Base-by-base conservation (phyloP, 1,284 basidiomycete genomes). In the Trametes sp. region DNA sequence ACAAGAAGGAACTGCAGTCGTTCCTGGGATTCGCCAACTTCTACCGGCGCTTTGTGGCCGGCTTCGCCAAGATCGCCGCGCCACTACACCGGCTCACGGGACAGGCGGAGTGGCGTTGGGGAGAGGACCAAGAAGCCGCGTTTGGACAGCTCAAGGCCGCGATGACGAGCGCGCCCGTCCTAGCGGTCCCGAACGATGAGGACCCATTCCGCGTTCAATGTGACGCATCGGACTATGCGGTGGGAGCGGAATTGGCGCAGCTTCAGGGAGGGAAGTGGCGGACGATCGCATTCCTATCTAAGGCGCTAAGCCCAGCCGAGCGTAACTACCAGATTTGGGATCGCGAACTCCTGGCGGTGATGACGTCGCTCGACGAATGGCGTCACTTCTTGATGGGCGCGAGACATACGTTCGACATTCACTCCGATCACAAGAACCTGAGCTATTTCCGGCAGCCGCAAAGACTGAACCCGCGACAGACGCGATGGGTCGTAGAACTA, bases 361-460 rank as follows among this genome's bases (percentile, higher is more conserved):
- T 77, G 14, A 24, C 59, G 11, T 59, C 70, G 0, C 62, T 78
- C 13, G 61, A 72, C 16, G 57, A 69, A 31, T 81, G 75, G 76
- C 54, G 75, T n/a, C 71, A 75, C 26, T 77, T 75, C 58, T 64
- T 73, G 1, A 29, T 63, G 54, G 75, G 75, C 4, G 41, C 66
- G 4, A 46, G 21, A 5, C 35, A 67, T 0, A 16, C 23, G 21
- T 29, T 62, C 19, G 24, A 41, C n/a, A 65, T 69, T 28, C 70
- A 69, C 56, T 75, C 78, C 0, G 80, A 85, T 62, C 82, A 85
- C 63, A 70, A 75, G 16, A 82, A 82, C 61, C 75, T 84, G 0
- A 68, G 73, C 26, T 81, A 81, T 55, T 84, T 78, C 70, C 48
- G 60, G n/a, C 72, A 66, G 0, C 57, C 76, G 0, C 71, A 78